A percentile compares a stretch with the other conserved stretches of the same genome.
These are phyloP conservation scores for Scedosporium aurantiacum DNA, from an alignment of 2,329 filamentous ascomycete species.

Conservation along the genomic window DNA sequence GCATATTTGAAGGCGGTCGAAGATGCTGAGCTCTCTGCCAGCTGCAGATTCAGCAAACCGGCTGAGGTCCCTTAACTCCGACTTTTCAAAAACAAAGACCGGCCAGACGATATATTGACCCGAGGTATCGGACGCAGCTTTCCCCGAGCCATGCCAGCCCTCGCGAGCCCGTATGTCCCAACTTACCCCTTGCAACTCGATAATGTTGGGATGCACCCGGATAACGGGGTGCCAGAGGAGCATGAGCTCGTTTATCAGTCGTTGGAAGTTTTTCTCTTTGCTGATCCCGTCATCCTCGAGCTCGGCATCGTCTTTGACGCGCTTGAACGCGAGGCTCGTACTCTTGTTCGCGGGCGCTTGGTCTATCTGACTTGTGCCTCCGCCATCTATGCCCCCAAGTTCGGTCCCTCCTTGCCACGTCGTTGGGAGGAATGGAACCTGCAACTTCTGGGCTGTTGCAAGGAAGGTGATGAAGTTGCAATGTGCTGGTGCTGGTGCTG, in stretches of 20 bases:
- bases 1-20: neutral
- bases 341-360: neutral
- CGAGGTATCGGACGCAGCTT: neutral
- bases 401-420: neutral
- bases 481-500: too few relatives aligned
- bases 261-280: neutral
- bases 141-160: neutral
- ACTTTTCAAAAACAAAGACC: neutral
- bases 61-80: neutral
- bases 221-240: neutral
- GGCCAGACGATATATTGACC: neutral
- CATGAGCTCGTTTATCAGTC: neutral
- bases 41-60: neutral
- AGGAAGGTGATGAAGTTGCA: neutral
- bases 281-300: neutral
- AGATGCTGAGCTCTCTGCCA: neutral
- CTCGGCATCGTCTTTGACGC: neutral
- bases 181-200: neutral
- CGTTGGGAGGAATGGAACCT: neutral
- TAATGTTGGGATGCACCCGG: neutral
- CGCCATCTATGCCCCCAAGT: neutral
- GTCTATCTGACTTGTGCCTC: neutral
- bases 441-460: neutral
- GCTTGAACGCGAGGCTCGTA: neutral
- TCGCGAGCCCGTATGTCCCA: neutral